A percentile compares a stretch with the other conserved stretches of the same genome.
phyloP scores from a whole-genome alignment of 176 grass and related monocot species.

The Aegilops tauschii region DNA sequence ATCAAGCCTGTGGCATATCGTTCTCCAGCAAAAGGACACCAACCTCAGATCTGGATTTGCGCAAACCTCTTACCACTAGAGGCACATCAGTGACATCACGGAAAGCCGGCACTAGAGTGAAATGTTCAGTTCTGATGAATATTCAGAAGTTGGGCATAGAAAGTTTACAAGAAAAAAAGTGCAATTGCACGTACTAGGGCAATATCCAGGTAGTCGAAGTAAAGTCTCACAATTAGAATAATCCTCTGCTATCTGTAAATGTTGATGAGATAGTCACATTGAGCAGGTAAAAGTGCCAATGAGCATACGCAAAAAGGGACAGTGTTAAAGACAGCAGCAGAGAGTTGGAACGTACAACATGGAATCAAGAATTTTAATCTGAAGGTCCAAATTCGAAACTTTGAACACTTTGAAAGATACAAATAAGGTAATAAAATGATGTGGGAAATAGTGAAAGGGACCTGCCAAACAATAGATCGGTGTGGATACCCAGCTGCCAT shows the following conservation, averaged over 20 bases:
- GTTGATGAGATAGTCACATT: not conserved
- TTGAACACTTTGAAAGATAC: not conserved
- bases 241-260: conserved; percentile 87
- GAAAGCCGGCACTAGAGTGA: conserved; percentile 69
- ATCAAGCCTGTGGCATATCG: not conserved
- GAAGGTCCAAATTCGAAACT: not conserved
- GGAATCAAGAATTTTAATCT: conserved; percentile 5
- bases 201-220: conserved; percentile 90
- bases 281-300: not conserved
- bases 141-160: not conserved
- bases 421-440: not conserved
- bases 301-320: not conserved
- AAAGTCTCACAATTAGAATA: conserved; percentile 80
- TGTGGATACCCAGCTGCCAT: conserved; percentile 71
- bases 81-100: conserved; percentile 81
- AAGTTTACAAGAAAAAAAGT: not conserved
- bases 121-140: conserved; percentile 28
- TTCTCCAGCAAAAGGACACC: conserved; percentile 9
- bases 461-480: conserved; percentile 91
- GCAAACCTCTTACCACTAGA: conserved; percentile 73
- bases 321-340: not conserved
- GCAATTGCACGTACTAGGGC: conserved; percentile 69
- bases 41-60: conserved; percentile 77
- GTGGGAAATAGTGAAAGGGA: not conserved
- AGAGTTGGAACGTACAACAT: not conserved